These are phyloP conservation scores for Isochrysis galbana DNA, from an alignment of 78 protist genomes.

Conservation along the genomic window DNA sequence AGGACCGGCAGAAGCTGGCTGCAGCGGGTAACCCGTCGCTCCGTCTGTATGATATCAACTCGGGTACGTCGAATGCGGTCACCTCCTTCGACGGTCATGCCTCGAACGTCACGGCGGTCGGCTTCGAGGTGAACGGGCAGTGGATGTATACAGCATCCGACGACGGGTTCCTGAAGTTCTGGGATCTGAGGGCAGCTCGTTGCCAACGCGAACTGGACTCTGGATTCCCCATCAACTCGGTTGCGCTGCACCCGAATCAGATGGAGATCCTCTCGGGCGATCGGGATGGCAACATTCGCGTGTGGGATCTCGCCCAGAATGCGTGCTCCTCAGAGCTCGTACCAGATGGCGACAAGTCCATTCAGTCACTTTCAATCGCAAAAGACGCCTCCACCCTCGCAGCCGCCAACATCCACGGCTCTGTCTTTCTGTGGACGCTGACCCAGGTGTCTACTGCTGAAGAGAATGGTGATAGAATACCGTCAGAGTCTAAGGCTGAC, in stretches of 20 bases:
- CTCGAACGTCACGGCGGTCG: conserved; percentile 83
- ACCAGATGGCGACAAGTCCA: conserved; percentile 78
- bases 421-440: conserved; percentile 72
- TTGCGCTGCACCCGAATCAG: conserved; percentile 90
- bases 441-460: background rate
- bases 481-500: too few species aligned
- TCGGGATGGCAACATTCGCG: conserved; percentile 51
- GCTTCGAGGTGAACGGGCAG: conserved; percentile 81
- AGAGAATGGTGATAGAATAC: too few species aligned
- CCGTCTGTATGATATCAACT: conserved; percentile 72
- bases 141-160: conserved; percentile 93
- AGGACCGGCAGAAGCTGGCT: conserved; percentile 83
- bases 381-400: conserved; percentile 66
- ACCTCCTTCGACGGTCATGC: conserved; percentile 85
- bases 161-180: conserved; percentile 89
- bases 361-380: conserved; percentile 71
- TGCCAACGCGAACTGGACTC: conserved; percentile 79
- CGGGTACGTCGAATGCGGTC: background rate
- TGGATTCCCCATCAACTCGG: conserved; percentile 73
- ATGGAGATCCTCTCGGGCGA: background rate
- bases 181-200: conserved; percentile 92
- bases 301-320: conserved; percentile 84
- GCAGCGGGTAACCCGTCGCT: conserved; percentile 92
- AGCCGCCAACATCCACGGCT: conserved; percentile 86
- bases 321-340: conserved; percentile 75